Base-by-base conservation (phyloP, 1,139 yeast species). In the Suhomyces chickasaworum region DNA sequence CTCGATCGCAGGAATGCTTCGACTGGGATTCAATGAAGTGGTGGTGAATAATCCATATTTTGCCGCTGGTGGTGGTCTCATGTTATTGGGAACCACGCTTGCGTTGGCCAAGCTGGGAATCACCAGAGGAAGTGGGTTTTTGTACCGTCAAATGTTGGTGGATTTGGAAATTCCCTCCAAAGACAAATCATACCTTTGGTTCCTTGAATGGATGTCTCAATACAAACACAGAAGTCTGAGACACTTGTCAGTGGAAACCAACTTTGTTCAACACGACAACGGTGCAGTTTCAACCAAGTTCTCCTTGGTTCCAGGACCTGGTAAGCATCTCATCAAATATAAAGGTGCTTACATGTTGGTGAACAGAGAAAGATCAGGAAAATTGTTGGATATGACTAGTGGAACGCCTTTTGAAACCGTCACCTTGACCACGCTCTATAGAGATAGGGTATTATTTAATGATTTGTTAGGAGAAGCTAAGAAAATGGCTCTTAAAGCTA, bases 391-490 rank as follows among this genome's bases (percentile, higher is more conserved):
- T 60, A 80, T 89, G 81, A 85, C 93, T 10, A 84, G 83, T 51
- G 99, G 99, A 1, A 80, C 96, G 0, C 99, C 99, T 1, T 90
- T 89, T 71, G 99, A 93, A 66, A 93, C 98, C 1, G 95, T 93
- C 21, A 89, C 95, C 0, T 71, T 93, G 51, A 93, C 97, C 2
- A 93, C 99, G 0, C 69, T 93, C 44, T 91, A 89, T 65, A 75
- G 91, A 49, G 98, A 93, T 65, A 77, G 95, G 25, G 66, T 69
- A 41, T 68, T 93, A 36, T 87, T 93, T 57, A 71, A 77, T 33
- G 83, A 86, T n/a, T 71, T 93, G 53, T 73, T 93, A 46, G 77
- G 76, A 10, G 99, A 93, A 58, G 98, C 99, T 7, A 90, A 91
- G 57, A 69, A 75, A 38, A 67, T 89, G 70, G 98, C 98, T 0